Percentiles rank a stretch among this genome's conserved stretches.
Evolutionary conservation across 2,329 filamentous ascomycete genomes (phyloP).

Genomic region (Penicillium sp.): DNA sequence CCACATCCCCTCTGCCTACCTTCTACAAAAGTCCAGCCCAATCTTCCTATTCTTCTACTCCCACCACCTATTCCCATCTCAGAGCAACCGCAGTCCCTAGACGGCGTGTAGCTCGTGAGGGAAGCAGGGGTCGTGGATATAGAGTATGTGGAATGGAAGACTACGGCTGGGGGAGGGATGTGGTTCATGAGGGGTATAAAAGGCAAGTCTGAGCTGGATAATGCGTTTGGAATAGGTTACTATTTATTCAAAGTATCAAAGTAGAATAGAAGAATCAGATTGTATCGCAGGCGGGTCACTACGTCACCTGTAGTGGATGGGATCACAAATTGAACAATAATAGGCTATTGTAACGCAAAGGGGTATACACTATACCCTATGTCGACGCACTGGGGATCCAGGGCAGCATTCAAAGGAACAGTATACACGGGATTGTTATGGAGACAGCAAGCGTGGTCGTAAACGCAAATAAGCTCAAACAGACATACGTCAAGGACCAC

Average conservation of each 20-base stretch:
- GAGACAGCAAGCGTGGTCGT: neutral
- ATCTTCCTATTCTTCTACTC: neutral
- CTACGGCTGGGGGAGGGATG: constrained; percentile 9
- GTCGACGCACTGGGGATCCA: no score
- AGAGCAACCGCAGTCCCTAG: constrained; percentile 33
- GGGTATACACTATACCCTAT: no score
- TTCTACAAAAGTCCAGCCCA: constrained; percentile 3
- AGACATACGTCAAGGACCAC: neutral
- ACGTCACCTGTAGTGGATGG: neutral
- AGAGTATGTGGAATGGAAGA: neutral
- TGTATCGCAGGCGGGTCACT: neutral
- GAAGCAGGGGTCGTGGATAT: neutral
- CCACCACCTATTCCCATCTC: constrained; percentile 9
- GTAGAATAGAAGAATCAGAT: neutral
- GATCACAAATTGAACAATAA: neutral
- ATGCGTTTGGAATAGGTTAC: neutral
- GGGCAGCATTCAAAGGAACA: neutral
- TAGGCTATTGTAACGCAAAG: neutral
- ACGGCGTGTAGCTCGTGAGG: constrained; percentile 28
- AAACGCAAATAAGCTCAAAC: neutral
- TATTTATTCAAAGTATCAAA: neutral
- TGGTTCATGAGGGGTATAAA: constrained; percentile 35
- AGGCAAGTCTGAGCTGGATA: constrained; percentile 42
- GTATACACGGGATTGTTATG: neutral
- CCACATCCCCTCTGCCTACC: constrained; percentile 18